Conservation (phyloP, 768 basidiomycete genomes). For the Dictyophora rubrovolvata region DNA sequence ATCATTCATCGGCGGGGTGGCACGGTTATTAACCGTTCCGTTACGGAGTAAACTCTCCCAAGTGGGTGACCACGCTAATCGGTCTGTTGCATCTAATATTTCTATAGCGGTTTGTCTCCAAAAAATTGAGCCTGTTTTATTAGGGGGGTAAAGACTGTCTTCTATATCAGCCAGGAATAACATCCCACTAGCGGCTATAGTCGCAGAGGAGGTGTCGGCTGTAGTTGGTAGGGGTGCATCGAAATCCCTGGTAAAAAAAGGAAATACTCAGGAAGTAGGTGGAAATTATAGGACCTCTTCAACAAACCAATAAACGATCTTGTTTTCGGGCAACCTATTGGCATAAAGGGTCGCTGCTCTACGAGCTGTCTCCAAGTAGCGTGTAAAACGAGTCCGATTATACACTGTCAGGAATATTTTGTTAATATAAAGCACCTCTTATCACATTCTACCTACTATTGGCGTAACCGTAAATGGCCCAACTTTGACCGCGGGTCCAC, state of each 20-base stretch:
- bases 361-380: constrained; percentile 52
- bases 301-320: constrained; percentile 56
- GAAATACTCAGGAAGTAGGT: not conserved
- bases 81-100: constrained; percentile 39
- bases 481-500: constrained; percentile 66
- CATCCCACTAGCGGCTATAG: constrained; percentile 49
- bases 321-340: constrained; percentile 43
- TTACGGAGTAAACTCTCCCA: constrained; percentile 60
- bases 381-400: constrained; percentile 35
- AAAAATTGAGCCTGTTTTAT: constrained; percentile 20
- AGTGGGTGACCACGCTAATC: constrained; percentile 41
- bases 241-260: constrained; percentile 46
- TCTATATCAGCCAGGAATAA: constrained; percentile 41
- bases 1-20: constrained; percentile 34
- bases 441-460: constrained; percentile 38
- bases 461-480: constrained; percentile 62
- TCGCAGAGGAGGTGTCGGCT: constrained; percentile 64
- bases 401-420: constrained; percentile 36
- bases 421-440: too few species aligned
- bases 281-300: not conserved
- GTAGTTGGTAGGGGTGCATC: constrained; percentile 46
- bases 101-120: constrained; percentile 44
- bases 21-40: constrained; percentile 52
- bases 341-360: constrained; percentile 52
- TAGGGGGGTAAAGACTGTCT: constrained; percentile 22